Evolutionary conservation across 2,329 filamentous ascomycete genomes (phyloP).

Genomic region (Neonectria hederae): DNA sequence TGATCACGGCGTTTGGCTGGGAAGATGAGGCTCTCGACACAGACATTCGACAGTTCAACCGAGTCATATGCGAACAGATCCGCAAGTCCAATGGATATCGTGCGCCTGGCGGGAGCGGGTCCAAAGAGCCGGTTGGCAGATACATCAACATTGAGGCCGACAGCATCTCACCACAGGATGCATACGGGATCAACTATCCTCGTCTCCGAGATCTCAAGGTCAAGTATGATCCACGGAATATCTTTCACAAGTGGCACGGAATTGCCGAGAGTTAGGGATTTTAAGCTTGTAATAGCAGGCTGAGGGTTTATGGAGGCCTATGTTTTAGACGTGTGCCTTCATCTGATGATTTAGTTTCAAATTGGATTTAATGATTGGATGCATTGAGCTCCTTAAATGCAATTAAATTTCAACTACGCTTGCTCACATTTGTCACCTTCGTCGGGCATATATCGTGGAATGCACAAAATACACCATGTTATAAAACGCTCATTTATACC

Average conservation of each 20-base stretch:
- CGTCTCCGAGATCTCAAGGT: constrained; percentile 46
- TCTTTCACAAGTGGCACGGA: constrained; percentile 47
- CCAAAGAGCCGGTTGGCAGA: constrained; percentile 38
- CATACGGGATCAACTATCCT: constrained; percentile 45
- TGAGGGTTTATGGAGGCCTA: too few relatives aligned
- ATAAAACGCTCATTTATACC: too few relatives aligned
- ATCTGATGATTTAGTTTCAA: neutral
- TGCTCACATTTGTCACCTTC: neutral
- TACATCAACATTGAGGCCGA: constrained; percentile 46
- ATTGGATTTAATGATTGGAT: neutral
- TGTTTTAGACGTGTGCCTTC: neutral
- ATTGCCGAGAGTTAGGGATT: constrained; percentile 16
- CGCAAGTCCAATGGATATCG: constrained; percentile 39
- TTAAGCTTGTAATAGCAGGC: neutral
- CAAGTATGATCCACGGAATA: constrained; percentile 47
- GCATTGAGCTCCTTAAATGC: neutral
- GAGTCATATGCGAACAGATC: constrained; percentile 43
- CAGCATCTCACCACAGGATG: constrained; percentile 37
- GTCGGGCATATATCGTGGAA: too few relatives aligned
- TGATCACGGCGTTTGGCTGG: constrained; percentile 53
- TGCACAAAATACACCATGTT: too few relatives aligned
- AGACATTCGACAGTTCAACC: constrained; percentile 51
- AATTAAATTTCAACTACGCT: neutral
- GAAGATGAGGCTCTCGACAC: constrained; percentile 49
- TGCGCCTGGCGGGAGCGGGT: constrained; percentile 25